A percentile compares a stretch with the other conserved stretches of the same genome.
phyloP scores from a whole-genome alignment of 345 rosid genomes.

The Citrus australasica region DNA sequence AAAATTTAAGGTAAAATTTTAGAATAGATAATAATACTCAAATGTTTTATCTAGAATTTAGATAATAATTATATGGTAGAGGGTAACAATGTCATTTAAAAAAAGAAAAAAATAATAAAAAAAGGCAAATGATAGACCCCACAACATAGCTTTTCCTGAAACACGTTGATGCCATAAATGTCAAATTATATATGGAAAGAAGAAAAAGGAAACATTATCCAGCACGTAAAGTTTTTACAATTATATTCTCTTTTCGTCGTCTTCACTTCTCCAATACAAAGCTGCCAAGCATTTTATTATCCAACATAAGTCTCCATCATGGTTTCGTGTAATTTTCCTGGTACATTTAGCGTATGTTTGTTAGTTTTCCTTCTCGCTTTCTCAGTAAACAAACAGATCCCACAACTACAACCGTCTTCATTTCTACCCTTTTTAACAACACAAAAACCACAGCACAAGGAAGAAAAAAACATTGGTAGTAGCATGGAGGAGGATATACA shows the following conservation, averaged over 20 bases:
- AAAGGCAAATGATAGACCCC: not conserved
- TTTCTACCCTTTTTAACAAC: not conserved
- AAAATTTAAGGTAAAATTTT: no score
- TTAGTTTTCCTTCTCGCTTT: not conserved
- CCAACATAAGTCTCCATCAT: not conserved
- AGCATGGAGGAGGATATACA: slow-evolving; percentile 34
- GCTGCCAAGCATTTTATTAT: no score
- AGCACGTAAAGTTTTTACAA: no score
- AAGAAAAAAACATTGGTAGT: not conserved
- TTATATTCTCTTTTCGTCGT: not conserved
- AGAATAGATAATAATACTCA: no score
- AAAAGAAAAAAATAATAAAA: no score
- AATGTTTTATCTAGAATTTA: no score
- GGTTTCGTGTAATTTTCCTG: not conserved
- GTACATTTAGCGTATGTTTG: not conserved
- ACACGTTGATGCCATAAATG: not conserved
- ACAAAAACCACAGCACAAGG: no score
- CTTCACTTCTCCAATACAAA: no score
- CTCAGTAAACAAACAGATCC: not conserved
- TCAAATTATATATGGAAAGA: no score
- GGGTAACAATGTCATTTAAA: no score
- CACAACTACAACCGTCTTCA: not conserved
- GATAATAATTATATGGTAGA: no score
- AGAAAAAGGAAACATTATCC: no score
- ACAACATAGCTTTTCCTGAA: not conserved